Conservation (phyloP, 129 eudicot genomes). For the Cynara cardunculus region DNA sequence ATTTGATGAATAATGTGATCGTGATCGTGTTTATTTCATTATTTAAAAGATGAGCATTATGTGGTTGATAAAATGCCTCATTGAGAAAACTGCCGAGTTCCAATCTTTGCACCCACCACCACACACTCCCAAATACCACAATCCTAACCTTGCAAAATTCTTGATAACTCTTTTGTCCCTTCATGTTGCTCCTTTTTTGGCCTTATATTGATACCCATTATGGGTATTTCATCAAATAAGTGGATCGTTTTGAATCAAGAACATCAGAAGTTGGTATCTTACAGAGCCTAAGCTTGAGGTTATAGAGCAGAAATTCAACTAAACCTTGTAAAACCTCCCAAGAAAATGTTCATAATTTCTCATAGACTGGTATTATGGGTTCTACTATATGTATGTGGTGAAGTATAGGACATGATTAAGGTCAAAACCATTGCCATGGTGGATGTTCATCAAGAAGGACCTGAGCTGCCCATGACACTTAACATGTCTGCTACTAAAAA, state of each 20-base stretch:
- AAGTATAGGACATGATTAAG: conserved; percentile 6
- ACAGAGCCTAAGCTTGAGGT: neutral
- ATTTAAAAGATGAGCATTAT: conserved; percentile 33
- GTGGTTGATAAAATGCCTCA: conserved; percentile 43
- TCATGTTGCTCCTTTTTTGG: neutral
- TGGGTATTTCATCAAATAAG: neutral
- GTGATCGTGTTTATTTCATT: conserved; percentile 7
- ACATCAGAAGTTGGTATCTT: neutral
- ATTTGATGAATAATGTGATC: neutral
- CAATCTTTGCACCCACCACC: conserved; percentile 36
- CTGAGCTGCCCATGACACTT: conserved; percentile 22
- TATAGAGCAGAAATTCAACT: neutral
- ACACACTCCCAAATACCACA: conserved; percentile 35
- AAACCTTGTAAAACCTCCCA: neutral
- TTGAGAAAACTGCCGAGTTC: conserved; percentile 28
- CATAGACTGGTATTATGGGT: neutral
- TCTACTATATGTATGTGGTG: neutral
- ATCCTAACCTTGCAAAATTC: conserved; percentile 15
- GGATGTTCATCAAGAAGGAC: conserved; percentile 43
- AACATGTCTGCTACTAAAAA: conserved; percentile 48
- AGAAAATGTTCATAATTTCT: neutral
- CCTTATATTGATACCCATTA: conserved; percentile 1
- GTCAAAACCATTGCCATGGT: conserved; percentile 28
- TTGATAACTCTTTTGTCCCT: conserved; percentile 13
- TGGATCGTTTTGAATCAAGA: conserved; percentile 1